Percentiles rank a stretch among this genome's conserved stretches.
Conservation (phyloP, 805 yeast species). For the Wickerhamiella dianesei region DNA sequence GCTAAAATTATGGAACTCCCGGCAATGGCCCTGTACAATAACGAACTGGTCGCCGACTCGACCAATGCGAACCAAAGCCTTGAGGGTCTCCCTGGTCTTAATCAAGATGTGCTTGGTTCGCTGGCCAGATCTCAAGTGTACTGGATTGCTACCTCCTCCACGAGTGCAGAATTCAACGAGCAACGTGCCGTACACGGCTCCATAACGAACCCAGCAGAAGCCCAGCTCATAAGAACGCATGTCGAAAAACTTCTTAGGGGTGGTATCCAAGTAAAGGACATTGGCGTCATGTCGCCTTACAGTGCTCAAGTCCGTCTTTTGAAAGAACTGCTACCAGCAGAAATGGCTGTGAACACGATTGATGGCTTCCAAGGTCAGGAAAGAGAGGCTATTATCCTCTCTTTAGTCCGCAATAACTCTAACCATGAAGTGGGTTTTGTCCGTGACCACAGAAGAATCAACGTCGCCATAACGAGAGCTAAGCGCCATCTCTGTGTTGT, state of each 20-base stretch:
- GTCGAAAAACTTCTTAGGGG: conserved; percentile 35
- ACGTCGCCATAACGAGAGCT: conserved; percentile 87
- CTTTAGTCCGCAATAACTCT: conserved; percentile 71
- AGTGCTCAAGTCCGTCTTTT: conserved; percentile 67
- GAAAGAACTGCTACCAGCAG: background rate
- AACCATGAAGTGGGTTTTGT: conserved; percentile 64
- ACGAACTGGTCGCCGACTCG: conserved; percentile 46
- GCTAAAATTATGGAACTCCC: conserved; percentile 67
- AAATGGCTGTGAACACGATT: conserved; percentile 19
- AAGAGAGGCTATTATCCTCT: conserved; percentile 67
- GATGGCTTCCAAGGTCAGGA: conserved; percentile 97
- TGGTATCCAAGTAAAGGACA: conserved; percentile 42
- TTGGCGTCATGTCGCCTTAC: conserved; percentile 86
- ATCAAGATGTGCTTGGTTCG: conserved; percentile 32
- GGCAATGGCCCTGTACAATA: conserved; percentile 49
- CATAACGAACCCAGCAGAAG: conserved; percentile 68
- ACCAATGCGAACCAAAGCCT: conserved; percentile 42
- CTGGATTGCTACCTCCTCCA: conserved; percentile 70
- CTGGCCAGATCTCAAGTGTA: conserved; percentile 39
- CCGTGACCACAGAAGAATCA: conserved; percentile 61
- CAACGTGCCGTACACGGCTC: conserved; percentile 11
- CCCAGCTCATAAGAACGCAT: conserved; percentile 45
- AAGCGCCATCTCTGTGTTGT: conserved; percentile 69
- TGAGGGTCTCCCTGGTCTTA: conserved; percentile 37
- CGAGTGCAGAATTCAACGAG: conserved; percentile 52